Conservation (phyloP, 2,329 filamentous ascomycete genomes). For the Boeremia exigua region DNA sequence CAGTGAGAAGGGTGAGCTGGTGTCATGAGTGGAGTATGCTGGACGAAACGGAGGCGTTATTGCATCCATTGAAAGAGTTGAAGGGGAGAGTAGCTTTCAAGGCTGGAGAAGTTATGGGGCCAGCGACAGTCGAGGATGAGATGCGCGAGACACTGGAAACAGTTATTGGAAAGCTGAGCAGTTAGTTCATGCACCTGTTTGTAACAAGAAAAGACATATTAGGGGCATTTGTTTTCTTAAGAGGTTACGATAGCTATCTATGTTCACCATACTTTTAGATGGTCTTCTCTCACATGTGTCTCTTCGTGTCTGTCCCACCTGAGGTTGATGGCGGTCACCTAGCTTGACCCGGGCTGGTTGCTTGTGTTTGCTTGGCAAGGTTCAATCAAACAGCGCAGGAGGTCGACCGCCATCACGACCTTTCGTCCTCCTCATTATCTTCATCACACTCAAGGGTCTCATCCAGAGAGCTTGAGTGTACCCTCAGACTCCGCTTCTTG, state of each 20-base stretch:
- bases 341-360: constrained; percentile 57
- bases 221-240: neutral
- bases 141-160: constrained; percentile 3
- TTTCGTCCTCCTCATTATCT: constrained; percentile 68
- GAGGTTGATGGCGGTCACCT: constrained; percentile 55
- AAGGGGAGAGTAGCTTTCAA: constrained; percentile 10
- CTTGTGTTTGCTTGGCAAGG: neutral
- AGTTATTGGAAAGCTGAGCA: neutral
- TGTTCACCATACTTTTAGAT: neutral
- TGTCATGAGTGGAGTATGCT: constrained; percentile 3
- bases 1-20: constrained; percentile 15
- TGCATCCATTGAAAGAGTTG: constrained; percentile 16
- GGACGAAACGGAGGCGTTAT: constrained; percentile 12
- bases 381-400: constrained; percentile 56
- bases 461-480: constrained; percentile 49
- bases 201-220: neutral
- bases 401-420: constrained; percentile 66
- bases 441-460: constrained; percentile 65
- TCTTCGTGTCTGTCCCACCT: neutral
- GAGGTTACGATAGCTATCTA: constrained; percentile 2
- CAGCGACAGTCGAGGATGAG: neutral
- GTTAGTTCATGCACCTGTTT: neutral
- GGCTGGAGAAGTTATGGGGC: constrained; percentile 18
- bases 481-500: constrained; percentile 43
- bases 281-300: neutral